Evolutionary conservation across 495 filamentous ascomycete genomes (phyloP).

Genomic region (Recurvomyces mirabilis): DNA sequence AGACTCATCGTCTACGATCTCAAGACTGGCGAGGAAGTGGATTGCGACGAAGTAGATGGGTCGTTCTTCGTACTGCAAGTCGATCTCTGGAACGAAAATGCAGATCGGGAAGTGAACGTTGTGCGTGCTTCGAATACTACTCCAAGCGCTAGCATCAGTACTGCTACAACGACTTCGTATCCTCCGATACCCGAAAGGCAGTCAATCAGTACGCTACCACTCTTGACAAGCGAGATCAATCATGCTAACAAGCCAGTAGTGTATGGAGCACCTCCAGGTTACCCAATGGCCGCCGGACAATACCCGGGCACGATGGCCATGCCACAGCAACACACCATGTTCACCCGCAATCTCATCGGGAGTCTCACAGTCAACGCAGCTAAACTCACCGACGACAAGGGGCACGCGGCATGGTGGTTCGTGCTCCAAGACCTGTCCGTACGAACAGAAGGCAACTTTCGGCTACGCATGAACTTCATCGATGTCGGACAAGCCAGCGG

Average conservation of each 20-base stretch:
- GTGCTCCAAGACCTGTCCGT: constrained; percentile 93
- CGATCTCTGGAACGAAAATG: constrained; percentile 81
- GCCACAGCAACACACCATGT: background rate
- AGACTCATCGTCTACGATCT: constrained; percentile 71
- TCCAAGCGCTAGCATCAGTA: constrained; percentile 74
- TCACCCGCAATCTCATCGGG: constrained; percentile 84
- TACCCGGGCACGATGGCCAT: background rate
- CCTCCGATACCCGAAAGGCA: constrained; percentile 37
- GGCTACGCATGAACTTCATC: constrained; percentile 70
- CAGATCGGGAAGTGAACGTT: constrained; percentile 80
- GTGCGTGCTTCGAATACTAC: constrained; percentile 64
- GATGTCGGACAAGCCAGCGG: constrained; percentile 52
- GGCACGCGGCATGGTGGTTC: constrained; percentile 92
- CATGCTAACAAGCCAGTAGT: background rate
- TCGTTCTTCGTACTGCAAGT: constrained; percentile 88
- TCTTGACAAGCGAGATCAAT: background rate
- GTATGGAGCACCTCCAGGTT: too few relatives aligned
- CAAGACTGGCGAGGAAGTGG: constrained; percentile 71
- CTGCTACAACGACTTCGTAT: constrained; percentile 68
- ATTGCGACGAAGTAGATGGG: constrained; percentile 80
- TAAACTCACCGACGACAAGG: constrained; percentile 66
- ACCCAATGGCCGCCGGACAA: background rate
- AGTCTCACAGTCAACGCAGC: constrained; percentile 86
- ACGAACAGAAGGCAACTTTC: constrained; percentile 79
- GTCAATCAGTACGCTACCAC: background rate